phyloP scores from a whole-genome alignment of 2,329 filamentous ascomycete genomes.

The Arthrobotrys pseudoclavata region DNA sequence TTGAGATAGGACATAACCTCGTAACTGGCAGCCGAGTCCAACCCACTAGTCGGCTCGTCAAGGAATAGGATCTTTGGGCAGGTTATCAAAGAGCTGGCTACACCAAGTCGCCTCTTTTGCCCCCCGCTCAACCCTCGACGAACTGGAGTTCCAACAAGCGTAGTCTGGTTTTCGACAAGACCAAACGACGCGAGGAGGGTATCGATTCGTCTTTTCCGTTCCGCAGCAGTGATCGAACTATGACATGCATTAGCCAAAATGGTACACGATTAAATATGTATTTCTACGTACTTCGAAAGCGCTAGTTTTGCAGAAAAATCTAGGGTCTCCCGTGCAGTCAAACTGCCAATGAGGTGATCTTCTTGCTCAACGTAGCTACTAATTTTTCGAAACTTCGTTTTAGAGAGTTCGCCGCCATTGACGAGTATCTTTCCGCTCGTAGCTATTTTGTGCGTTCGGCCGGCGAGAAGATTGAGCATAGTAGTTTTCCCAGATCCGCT shows the following conservation, averaged over 20 bases:
- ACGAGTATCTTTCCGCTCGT: conserved; percentile 72
- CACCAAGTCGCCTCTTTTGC: conserved; percentile 83
- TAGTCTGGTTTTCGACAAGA: conserved; percentile 76
- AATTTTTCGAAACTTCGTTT: conserved; percentile 74
- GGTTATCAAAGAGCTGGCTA: conserved; percentile 85
- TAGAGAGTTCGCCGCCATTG: conserved; percentile 74
- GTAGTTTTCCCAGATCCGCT: conserved; percentile 82
- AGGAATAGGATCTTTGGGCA: conserved; percentile 84
- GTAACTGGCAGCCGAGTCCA: conserved; percentile 81
- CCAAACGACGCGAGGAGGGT: conserved; percentile 73
- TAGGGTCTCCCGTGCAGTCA: conserved; percentile 85
- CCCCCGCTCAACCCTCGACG: conserved; percentile 86
- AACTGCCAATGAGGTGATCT: conserved; percentile 82
- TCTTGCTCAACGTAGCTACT: conserved; percentile 89
- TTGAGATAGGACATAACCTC: conserved; percentile 83
- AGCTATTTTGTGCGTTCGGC: conserved; percentile 70
- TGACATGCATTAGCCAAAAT: conserved; percentile 30
- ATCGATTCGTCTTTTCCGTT: conserved; percentile 67
- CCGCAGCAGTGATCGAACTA: conserved; percentile 39
- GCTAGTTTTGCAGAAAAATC: conserved; percentile 80
- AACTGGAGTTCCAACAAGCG: conserved; percentile 84
- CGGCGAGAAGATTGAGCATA: conserved; percentile 82
- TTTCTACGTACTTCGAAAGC: conserved; percentile 69
- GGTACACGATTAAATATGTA: not conserved
- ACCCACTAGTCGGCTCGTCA: conserved; percentile 85